phyloP scores from a whole-genome alignment of 208 protist species.

The Trypanosoma conorhini region DNA sequence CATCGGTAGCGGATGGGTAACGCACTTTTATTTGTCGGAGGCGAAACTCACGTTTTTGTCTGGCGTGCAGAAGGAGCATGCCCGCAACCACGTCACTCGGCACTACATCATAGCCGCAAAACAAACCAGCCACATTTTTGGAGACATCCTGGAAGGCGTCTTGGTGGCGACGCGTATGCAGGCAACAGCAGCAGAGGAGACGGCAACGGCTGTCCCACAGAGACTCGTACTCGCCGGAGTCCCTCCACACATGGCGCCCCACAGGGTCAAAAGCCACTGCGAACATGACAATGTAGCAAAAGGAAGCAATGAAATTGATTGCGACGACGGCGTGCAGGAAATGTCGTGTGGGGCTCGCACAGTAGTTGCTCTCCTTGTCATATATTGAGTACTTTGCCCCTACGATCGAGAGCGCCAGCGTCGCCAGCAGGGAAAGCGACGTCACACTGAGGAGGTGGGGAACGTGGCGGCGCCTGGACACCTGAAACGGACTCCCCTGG shows the following conservation, averaged over 20 bases:
- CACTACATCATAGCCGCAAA: conserved; percentile 85
- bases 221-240: conserved; percentile 59
- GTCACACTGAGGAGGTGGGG: conserved; percentile 60
- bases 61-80: conserved; percentile 76
- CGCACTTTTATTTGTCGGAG: conserved; percentile 27
- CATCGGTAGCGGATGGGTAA: conserved; percentile 30
- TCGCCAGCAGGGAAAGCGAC: conserved; percentile 18
- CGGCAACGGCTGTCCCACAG: conserved; percentile 67
- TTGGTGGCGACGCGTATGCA: conserved; percentile 27
- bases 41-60: conserved; percentile 48
- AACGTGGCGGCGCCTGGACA: conserved; percentile 56
- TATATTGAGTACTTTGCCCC: conserved; percentile 43
- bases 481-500: conserved; percentile 70
- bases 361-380: conserved; percentile 32
- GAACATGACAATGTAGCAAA: conserved; percentile 42
- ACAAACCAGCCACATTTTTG: conserved; percentile 62
- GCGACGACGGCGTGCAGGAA: conserved; percentile 38
- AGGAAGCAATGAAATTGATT: conserved; percentile 38
- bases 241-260: conserved; percentile 37
- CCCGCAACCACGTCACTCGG: conserved; percentile 84
- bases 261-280: conserved; percentile 53
- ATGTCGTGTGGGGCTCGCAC: conserved; percentile 21
- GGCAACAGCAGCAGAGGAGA: conserved; percentile 57
- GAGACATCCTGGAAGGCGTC: conserved; percentile 63
- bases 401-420: conserved; percentile 35